Evolutionary conservation across 805 yeast genomes (phyloP), one percentile per base, ranked within the genome.

Genomic region (Ogataea polymorpha): DNA sequence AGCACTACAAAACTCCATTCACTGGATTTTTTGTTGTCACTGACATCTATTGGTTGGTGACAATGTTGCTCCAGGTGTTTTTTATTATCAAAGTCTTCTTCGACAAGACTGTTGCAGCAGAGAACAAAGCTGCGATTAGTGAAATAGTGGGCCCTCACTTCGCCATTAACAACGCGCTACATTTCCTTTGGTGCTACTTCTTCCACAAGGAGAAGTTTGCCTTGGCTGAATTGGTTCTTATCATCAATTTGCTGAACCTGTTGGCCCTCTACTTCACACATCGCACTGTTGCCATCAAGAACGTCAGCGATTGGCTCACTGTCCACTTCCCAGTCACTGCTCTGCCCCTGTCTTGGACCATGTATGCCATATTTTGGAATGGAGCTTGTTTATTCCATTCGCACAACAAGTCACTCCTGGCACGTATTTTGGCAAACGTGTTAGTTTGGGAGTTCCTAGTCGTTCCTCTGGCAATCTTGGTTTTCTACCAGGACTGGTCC

Each of bases 311-410:
- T 45, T 80, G 81, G 75, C 48, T 79, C 23, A 62, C 77, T 27
- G 67, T 84, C 37, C 95, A 87, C 62, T 63, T 80, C 50, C 74
- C 91, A 12, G 71, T 73, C 11, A 73, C 79, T 8, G 86, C 90
- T 0, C 51, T 85, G 53, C 95, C 96, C 11, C 61, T 84, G 41
- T 70, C 84, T 23, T 87, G 95, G 95, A 63, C 81, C 26, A 58
- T 83, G 44, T 84, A 79, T 55, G 81, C 80, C 17, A 58, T 86
- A 27, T 83, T 86, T 68, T 87, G 95, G 95, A 84, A 83, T 56
- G 95, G 95, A 33, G 89, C 95, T 2, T 82, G 82, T 21, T 59
- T 82, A 58, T 75, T 81, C 65, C 84, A 81, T 45, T 75, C 83
- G 10, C 74, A 74, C 41, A 73, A 75, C 52, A 59, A 68, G 18